phyloP scores from a whole-genome alignment of 129 eudicot genomes.

The Daucus carota region DH1_v3.0 NC_030383.2:11133001-11133500 shows the following conservation, averaged over 20 bases:
- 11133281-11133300: too few relatives aligned
- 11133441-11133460: too few relatives aligned
- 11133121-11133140: background rate
- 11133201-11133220: background rate
- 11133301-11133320: too few relatives aligned
- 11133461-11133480: too few relatives aligned
- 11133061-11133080: conserved; percentile 5
- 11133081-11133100: background rate
- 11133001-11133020: background rate
- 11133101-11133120: background rate
- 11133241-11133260: background rate
- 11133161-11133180: background rate
- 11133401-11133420: too few relatives aligned
- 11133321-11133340: too few relatives aligned
- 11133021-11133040: conserved; percentile 6
- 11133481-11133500: too few relatives aligned
- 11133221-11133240: background rate
- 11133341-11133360: too few relatives aligned
- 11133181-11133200: background rate
- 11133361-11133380: background rate
- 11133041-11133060: conserved; percentile 5
- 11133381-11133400: too few relatives aligned
- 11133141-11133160: background rate
- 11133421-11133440: too few relatives aligned
- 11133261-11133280: too few relatives aligned